These are phyloP conservation scores for Myxozyma melibiosi DNA, from an alignment of 805 yeast species.

Conservation along the genomic window DNA sequence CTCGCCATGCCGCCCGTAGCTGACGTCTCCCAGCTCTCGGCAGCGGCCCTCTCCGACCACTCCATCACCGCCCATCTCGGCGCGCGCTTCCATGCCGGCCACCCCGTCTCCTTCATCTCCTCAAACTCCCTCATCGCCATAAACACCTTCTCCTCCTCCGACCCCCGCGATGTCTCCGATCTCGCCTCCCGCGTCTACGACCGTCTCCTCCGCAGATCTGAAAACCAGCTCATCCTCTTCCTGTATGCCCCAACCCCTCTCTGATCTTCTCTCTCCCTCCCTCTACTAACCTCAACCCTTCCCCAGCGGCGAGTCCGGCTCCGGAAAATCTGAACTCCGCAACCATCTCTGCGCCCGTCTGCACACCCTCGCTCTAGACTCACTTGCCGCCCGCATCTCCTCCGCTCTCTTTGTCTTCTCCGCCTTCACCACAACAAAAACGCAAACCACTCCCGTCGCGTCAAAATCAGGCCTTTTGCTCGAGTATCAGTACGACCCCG, in stretches of 20 bases:
- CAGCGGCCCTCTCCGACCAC: constrained; percentile 43
- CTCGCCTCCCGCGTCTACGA: constrained; percentile 45
- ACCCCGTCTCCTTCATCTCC: constrained; percentile 46
- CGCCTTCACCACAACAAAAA: constrained; percentile 47
- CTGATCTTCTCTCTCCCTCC: background rate
- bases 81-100: constrained; percentile 47
- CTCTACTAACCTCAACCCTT: background rate
- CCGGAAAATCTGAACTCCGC: constrained; percentile 47
- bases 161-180: constrained; percentile 42
- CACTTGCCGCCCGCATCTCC: constrained; percentile 15
- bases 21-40: constrained; percentile 45
- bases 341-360: constrained; percentile 39
- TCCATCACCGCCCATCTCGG: constrained; percentile 49
- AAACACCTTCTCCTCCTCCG: constrained; percentile 45
- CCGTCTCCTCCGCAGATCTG: constrained; percentile 43
- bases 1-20: constrained; percentile 33
- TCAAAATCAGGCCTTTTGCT: constrained; percentile 60
- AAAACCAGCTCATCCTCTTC: constrained; percentile 45
- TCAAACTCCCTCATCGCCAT: constrained; percentile 45
- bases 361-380: constrained; percentile 18
- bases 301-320: constrained; percentile 44
- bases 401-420: constrained; percentile 42
- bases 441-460: constrained; percentile 41
- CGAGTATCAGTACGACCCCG: constrained; percentile 54
- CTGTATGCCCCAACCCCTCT: constrained; percentile 26